Evolutionary conservation across 1,284 basidiomycete genomes (phyloP).

Genomic region (Trichosporon inkin): DNA sequence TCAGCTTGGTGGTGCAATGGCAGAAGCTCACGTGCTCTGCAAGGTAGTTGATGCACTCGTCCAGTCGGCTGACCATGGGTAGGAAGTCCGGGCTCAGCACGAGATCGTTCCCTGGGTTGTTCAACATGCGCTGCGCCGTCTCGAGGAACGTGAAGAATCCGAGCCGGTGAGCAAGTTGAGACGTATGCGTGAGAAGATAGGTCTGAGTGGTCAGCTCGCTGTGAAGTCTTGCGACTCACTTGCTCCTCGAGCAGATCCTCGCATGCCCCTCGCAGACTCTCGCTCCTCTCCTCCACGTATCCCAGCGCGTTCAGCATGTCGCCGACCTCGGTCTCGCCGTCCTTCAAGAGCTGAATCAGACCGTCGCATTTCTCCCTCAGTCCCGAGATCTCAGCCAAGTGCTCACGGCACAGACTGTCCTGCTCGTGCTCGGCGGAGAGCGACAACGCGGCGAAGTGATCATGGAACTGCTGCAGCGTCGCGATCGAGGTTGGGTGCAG

Average conservation of each 20-base stretch:
- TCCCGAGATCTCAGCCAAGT: constrained; percentile 67
- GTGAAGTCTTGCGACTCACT: constrained; percentile 52
- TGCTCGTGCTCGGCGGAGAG: constrained; percentile 82
- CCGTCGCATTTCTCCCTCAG: constrained; percentile 71
- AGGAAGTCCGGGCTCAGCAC: constrained; percentile 84
- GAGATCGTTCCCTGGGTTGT: constrained; percentile 82
- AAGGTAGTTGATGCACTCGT: constrained; percentile 84
- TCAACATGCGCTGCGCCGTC: constrained; percentile 80
- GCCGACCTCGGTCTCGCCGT: constrained; percentile 67
- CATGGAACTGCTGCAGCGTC: constrained; percentile 88
- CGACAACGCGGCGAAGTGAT: constrained; percentile 85
- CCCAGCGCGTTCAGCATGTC: constrained; percentile 76
- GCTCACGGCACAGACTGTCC: constrained; percentile 79
- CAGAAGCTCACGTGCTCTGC: constrained; percentile 66
- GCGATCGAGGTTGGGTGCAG: constrained; percentile 58
- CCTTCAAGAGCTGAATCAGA: constrained; percentile 64
- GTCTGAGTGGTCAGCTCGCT: constrained; percentile 52
- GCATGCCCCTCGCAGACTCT: constrained; percentile 81
- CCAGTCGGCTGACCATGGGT: constrained; percentile 87
- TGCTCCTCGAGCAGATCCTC: constrained; percentile 80
- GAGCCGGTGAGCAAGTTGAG: constrained; percentile 69
- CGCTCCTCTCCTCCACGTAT: constrained; percentile 80
- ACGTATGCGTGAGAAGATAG: constrained; percentile 66
- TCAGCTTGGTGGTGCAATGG: not conserved
- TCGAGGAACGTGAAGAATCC: constrained; percentile 91